phyloP scores from a whole-genome alignment of 768 basidiomycete species.

The Rhodotorula sphaerocarpa region DNA sequence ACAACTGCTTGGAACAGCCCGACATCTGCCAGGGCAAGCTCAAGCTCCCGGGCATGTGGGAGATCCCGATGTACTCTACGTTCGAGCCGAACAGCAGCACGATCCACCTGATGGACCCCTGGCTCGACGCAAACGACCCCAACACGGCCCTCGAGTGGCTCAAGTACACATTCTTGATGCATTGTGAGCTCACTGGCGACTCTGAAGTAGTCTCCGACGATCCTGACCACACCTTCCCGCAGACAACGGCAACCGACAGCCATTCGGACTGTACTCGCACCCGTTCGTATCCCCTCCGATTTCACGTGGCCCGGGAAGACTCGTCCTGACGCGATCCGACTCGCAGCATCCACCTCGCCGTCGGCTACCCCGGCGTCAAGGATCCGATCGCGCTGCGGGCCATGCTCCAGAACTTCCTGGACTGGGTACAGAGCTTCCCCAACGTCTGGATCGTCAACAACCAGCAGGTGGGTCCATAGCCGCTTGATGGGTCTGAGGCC shows the following conservation, averaged over 20 bases:
- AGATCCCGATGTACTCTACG: conserved; percentile 55
- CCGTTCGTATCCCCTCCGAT: conserved; percentile 48
- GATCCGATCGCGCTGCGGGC: conserved; percentile 53
- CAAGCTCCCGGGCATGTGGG: conserved; percentile 69
- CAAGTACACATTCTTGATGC: conserved; percentile 63
- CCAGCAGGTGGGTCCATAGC: conserved; percentile 7
- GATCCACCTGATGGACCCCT: conserved; percentile 70
- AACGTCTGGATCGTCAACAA: conserved; percentile 49
- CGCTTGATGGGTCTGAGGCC: neutral
- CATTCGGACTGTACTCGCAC: conserved; percentile 72
- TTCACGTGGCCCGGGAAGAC: neutral
- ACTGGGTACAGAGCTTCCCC: conserved; percentile 67
- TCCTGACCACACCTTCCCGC: neutral
- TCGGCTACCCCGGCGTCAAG: conserved; percentile 52
- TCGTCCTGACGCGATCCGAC: neutral
- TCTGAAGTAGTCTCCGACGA: too few relatives aligned
- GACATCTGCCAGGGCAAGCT: conserved; percentile 61
- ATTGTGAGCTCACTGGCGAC: conserved; percentile 46
- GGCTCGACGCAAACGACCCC: conserved; percentile 48
- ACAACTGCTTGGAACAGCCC: conserved; percentile 57
- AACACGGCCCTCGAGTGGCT: conserved; percentile 52
- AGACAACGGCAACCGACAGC: conserved; percentile 63
- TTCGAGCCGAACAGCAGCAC: neutral
- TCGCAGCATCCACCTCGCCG: conserved; percentile 47
- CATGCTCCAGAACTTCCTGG: conserved; percentile 71